Base-by-base conservation (phyloP, 2,329 filamentous ascomycete species). In the Metarhizium robertsii region DNA sequence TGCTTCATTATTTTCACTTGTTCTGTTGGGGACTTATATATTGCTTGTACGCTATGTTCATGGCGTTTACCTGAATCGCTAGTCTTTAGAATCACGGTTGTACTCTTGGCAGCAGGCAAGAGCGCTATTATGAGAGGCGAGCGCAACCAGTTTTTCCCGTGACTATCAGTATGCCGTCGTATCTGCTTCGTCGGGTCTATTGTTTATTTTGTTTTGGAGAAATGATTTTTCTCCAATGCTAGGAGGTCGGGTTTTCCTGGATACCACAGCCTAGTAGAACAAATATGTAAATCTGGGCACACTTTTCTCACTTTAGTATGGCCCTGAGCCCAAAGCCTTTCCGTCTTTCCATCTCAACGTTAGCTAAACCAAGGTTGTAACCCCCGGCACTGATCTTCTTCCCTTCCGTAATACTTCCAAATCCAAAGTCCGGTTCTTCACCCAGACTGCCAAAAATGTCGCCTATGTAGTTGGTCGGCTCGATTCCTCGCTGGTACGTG, bases 391-490 rank as follows among this genome's bases (percentile, higher is more conserved):
- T 57, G 30, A 75, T 64, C 4, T 62, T 65, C 32, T 62, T 57
- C 3, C 73, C 74, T 14, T 66, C 61, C 0, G 74, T 77, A 38
- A 73, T 61, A 57, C 74, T 78, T 1, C 78, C 79, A 0, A 77
- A 76, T 0, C 85, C 85, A 67, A 87, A 88, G 64, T 87, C 82
- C 0, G 85, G 85, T 45, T 69, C 66, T 1, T 84, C 85, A 1
- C 85, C 85, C 4, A 90, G 69, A 10, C 79, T 84, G 14, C 85
- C 86, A 60, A 88, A 85, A 54, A 90, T 84, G 64, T 88, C 85
- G 6, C 86, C 86, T 42, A 89, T 71, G 62, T 90, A 90, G 62
- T 88, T 88, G 2, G 65, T 71, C 0, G 85, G 71, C 58, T 72
- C 65, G 43, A 90, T 69, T 2, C 87, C 87, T 1, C 65, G 59